These are phyloP conservation scores for Breviolum minutum DNA, from an alignment of 73 alveolate species.

Conservation along the genomic window DNA sequence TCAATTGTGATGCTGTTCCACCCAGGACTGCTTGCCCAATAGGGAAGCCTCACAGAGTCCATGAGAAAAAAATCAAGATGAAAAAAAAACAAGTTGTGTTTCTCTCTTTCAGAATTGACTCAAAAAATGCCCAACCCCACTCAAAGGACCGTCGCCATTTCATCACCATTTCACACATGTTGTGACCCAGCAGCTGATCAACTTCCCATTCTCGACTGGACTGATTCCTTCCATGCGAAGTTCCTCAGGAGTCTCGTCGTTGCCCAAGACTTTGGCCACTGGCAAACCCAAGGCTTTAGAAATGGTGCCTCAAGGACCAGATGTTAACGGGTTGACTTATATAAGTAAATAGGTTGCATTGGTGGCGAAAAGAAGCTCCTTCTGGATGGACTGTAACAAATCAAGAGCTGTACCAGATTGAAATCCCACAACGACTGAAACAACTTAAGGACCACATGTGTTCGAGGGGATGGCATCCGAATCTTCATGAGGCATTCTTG, in stretches of 20 bases:
- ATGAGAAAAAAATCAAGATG: neutral
- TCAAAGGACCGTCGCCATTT: neutral
- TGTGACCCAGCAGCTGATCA: neutral
- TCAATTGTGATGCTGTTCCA: conserved; percentile 71
- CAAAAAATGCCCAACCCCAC: neutral
- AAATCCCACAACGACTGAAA: too few relatives aligned
- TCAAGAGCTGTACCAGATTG: too few relatives aligned
- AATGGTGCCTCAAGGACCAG: neutral
- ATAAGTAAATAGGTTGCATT: too few relatives aligned
- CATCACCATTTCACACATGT: neutral
- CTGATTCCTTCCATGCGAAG: neutral
- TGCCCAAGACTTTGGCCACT: conserved; percentile 69
- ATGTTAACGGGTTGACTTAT: too few relatives aligned
- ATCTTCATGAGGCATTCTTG: too few relatives aligned
- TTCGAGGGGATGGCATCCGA: too few relatives aligned
- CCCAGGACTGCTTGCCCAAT: conserved; percentile 10
- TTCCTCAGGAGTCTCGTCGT: conserved; percentile 53
- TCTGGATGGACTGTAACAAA: too few relatives aligned
- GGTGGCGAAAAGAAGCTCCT: too few relatives aligned
- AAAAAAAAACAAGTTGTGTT: too few relatives aligned
- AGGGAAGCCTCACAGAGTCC: neutral
- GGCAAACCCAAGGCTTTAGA: neutral
- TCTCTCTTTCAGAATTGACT: too few relatives aligned
- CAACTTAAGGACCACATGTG: too few relatives aligned
- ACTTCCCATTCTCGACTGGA: conserved; percentile 17